phyloP scores from a whole-genome alignment of 768 basidiomycete species.

The Mycena leptocephala region DNA sequence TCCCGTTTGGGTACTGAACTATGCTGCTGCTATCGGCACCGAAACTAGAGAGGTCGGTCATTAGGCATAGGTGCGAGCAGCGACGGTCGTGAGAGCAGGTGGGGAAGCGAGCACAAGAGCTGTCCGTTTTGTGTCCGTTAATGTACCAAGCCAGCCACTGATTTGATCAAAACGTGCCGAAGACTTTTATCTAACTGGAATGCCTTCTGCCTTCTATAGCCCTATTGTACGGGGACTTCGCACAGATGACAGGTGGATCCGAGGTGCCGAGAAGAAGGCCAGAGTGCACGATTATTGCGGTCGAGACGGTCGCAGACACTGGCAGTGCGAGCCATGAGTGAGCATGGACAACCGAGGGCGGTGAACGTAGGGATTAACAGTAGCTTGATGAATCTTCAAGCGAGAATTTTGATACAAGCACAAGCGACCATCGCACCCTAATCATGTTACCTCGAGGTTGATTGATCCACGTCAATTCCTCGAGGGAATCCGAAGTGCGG shows the following conservation, averaged over 20 bases:
- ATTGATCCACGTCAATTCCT: neutral
- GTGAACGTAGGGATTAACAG: neutral
- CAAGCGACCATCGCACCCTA: neutral
- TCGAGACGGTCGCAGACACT: neutral
- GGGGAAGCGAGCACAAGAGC: conserved; percentile 11
- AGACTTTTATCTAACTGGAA: neutral
- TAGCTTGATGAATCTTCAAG: neutral
- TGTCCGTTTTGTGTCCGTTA: conserved; percentile 7
- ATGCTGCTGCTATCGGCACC: conserved; percentile 9
- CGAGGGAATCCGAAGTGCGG: too few relatives aligned
- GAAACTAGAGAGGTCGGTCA: conserved; percentile 25
- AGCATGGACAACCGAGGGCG: too few relatives aligned
- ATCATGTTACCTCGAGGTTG: neutral
- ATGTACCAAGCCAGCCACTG: too few relatives aligned
- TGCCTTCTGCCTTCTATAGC: neutral
- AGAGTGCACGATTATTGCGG: neutral
- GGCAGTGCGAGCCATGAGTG: neutral
- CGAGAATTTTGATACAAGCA: neutral
- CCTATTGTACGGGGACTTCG: neutral
- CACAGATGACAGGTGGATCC: neutral
- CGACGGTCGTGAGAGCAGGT: too few relatives aligned
- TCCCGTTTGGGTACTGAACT: conserved; percentile 22
- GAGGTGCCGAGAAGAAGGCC: conserved; percentile 14
- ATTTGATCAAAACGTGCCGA: conserved; percentile 31
- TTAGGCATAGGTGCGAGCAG: conserved; percentile 33